phyloP scores from a whole-genome alignment of 805 yeast genomes.

The Wickerhamiella australiensis region DNA sequence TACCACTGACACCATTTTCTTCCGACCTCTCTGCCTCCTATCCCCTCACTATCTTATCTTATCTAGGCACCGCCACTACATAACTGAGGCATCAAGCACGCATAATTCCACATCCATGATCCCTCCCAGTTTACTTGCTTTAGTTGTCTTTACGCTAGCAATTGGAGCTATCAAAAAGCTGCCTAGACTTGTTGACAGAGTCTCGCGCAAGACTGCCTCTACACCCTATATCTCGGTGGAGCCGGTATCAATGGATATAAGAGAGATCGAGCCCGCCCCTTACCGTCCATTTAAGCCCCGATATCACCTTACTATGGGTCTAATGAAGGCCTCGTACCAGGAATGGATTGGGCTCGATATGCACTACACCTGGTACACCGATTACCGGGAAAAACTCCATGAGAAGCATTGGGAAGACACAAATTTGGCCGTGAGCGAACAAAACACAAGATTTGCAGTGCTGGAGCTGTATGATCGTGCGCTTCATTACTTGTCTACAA shows the following conservation, averaged over 20 bases:
- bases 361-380: conserved; percentile 39
- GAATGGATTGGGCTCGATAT: conserved; percentile 54
- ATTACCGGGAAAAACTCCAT: conserved; percentile 26
- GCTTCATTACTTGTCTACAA: conserved; percentile 31
- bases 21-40: no score
- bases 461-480: conserved; percentile 40
- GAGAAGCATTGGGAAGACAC: not conserved
- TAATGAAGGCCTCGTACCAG: conserved; percentile 36
- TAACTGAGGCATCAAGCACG: no score
- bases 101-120: no score
- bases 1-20: no score
- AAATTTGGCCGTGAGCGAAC: not conserved
- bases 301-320: conserved; percentile 52
- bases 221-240: no score
- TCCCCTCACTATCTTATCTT: no score
- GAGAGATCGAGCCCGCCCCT: conserved; percentile 1
- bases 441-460: conserved; percentile 30
- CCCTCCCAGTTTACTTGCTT: no score
- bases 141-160: no score
- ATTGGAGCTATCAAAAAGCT: no score
- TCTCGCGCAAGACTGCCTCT: no score
- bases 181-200: no score
- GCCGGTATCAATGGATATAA: not conserved
- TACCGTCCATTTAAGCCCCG: conserved; percentile 47
- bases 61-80: no score